These are phyloP conservation scores for Ustilago esculenta DNA, from an alignment of 1,284 basidiomycete genomes.

Conservation along the genomic window DNA sequence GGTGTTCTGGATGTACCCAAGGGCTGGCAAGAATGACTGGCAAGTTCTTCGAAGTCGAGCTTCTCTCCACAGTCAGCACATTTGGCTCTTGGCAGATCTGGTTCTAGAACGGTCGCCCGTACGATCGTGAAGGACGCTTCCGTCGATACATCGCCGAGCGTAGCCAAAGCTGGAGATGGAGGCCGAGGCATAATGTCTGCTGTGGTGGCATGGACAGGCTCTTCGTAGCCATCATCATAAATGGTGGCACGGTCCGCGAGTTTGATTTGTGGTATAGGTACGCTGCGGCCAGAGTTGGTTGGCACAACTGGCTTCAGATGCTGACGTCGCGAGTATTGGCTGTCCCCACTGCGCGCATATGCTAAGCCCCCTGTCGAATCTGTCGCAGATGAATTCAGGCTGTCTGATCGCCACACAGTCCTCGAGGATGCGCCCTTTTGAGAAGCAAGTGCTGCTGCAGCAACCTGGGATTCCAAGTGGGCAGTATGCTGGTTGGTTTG, in stretches of 20 bases:
- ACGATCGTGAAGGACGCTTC: constrained; percentile 19
- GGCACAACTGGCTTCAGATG: background rate
- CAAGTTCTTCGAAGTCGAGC: constrained; percentile 54
- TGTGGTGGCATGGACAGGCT: constrained; percentile 1
- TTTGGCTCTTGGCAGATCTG: constrained; percentile 51
- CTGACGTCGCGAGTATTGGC: constrained; percentile 5
- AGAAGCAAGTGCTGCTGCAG: background rate
- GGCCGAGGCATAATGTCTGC: constrained; percentile 4
- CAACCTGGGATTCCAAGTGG: background rate
- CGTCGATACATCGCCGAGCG: constrained; percentile 4
- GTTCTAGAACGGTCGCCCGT: constrained; percentile 45
- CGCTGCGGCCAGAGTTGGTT: background rate
- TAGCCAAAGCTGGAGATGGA: constrained; percentile 13
- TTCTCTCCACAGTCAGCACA: constrained; percentile 56
- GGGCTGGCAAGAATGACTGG: constrained; percentile 42
- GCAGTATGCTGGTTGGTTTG: background rate
- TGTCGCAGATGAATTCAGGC: constrained; percentile 12
- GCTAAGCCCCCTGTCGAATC: constrained; percentile 25
- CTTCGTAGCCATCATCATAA: constrained; percentile 50
- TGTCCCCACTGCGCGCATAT: constrained; percentile 23
- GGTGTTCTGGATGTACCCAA: constrained; percentile 10
- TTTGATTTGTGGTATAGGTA: background rate
- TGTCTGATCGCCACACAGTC: constrained; percentile 7
- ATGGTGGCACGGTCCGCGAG: constrained; percentile 27
- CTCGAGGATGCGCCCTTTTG: background rate